phyloP scores from a whole-genome alignment of 768 basidiomycete species.

The Kwoniella dejecticola region DNA sequence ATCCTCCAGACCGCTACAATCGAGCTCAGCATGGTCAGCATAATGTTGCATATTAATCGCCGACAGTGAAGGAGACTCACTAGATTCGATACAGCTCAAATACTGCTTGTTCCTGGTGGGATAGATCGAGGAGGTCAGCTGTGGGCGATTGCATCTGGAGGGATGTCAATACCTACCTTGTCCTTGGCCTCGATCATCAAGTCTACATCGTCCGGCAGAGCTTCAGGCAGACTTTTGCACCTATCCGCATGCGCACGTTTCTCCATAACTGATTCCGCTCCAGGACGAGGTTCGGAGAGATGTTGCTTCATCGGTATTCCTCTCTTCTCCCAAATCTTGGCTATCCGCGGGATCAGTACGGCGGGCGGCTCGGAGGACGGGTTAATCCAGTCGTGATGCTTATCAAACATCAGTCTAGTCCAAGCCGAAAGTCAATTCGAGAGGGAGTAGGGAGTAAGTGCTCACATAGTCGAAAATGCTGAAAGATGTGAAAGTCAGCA shows the following conservation, averaged over 20 bases:
- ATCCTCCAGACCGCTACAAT: conserved; percentile 60
- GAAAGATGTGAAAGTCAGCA: conserved; percentile 11
- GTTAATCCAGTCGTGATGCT: conserved; percentile 74
- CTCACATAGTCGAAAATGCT: conserved; percentile 53
- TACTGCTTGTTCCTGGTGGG: conserved; percentile 88
- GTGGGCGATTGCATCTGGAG: not conserved
- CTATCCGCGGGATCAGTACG: conserved; percentile 71
- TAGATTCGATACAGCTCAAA: conserved; percentile 81
- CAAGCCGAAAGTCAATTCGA: too few species aligned
- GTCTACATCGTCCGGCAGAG: conserved; percentile 61
- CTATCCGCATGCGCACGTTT: conserved; percentile 82
- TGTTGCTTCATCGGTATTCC: conserved; percentile 91
- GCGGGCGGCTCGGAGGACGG: conserved; percentile 61
- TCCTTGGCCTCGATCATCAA: conserved; percentile 76
- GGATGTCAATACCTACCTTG: conserved; percentile 31
- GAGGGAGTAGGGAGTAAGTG: too few species aligned
- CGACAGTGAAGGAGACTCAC: conserved; percentile 23
- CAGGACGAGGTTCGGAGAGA: conserved; percentile 82
- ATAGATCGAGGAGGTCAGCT: conserved; percentile 43
- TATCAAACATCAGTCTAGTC: conserved; percentile 58
- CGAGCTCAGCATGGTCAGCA: not conserved
- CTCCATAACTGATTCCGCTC: conserved; percentile 81
- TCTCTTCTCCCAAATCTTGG: conserved; percentile 70
- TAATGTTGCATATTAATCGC: not conserved
- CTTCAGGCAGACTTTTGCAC: conserved; percentile 67